A percentile compares a stretch with the other conserved stretches of the same genome.
Conservation (phyloP, 2,329 filamentous ascomycete species). For the Fusarium bactridioides region DNA sequence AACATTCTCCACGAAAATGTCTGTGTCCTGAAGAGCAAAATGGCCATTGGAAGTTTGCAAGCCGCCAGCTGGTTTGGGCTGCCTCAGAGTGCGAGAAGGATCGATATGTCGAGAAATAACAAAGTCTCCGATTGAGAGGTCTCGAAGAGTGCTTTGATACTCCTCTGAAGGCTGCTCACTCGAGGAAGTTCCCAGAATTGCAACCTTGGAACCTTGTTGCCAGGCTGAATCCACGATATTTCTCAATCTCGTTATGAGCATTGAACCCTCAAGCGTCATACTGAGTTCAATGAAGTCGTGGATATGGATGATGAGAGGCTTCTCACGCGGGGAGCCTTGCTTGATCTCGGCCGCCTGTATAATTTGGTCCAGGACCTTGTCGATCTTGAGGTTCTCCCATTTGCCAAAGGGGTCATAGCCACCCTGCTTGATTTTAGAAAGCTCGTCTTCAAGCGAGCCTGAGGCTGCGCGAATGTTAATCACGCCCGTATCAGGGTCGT, state of each 20-base stretch:
- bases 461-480: conserved; percentile 42
- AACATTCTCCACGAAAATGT: conserved; percentile 56
- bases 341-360: conserved; percentile 56
- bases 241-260: conserved; percentile 75
- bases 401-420: conserved; percentile 51
- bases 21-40: conserved; percentile 46
- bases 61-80: conserved; percentile 41
- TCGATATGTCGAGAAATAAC: conserved; percentile 48
- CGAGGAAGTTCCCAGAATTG: conserved; percentile 81
- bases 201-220: conserved; percentile 73
- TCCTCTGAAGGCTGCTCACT: conserved; percentile 57
- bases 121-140: conserved; percentile 53
- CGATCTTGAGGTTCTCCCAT: conserved; percentile 70
- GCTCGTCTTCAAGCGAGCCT: conserved; percentile 52
- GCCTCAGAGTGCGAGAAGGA: conserved; percentile 34
- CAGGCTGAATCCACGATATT: conserved; percentile 76
- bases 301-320: conserved; percentile 75
- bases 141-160: conserved; percentile 51
- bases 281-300: conserved; percentile 83
- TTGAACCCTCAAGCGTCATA: conserved; percentile 71
- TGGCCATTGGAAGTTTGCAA: conserved; percentile 25
- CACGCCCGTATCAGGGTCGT: conserved; percentile 46
- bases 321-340: conserved; percentile 44
- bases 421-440: conserved; percentile 53
- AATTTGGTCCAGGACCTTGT: conserved; percentile 64